Evolutionary conservation across 2,329 filamentous ascomycete species (phyloP).

Genomic region (Cordyceps farinosa): DNA sequence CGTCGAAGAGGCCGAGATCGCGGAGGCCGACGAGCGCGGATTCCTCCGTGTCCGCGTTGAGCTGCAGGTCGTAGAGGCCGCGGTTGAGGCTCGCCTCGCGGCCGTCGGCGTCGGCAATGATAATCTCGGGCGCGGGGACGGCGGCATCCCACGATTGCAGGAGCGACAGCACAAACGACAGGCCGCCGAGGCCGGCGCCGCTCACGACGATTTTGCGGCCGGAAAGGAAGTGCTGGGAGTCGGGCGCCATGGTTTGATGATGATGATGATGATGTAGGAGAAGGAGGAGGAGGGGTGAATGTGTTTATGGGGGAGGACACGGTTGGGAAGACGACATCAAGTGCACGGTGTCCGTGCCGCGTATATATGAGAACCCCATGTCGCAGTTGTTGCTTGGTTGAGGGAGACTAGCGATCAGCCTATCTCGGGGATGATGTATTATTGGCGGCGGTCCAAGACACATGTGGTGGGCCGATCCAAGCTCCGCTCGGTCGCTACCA

Average conservation of each 20-base stretch:
- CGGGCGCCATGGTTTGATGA: constrained; percentile 7
- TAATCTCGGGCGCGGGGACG: constrained; percentile 27
- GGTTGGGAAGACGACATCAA: background rate
- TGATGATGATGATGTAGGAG: background rate
- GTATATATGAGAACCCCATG: background rate
- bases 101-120: constrained; percentile 36
- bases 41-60: constrained; percentile 28
- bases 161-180: constrained; percentile 36
- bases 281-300: too few species aligned
- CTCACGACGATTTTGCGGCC: constrained; percentile 37
- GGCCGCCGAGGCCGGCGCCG: constrained; percentile 38
- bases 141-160: constrained; percentile 32
- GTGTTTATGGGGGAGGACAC: background rate
- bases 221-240: constrained; percentile 24
- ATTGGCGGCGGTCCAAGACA: background rate
- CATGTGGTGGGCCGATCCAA: background rate
- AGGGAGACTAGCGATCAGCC: background rate
- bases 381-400: background rate
- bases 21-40: constrained; percentile 32
- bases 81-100: constrained; percentile 24
- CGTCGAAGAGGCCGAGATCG: constrained; percentile 34
- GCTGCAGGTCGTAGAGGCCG: constrained; percentile 33
- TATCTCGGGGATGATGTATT: background rate
- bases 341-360: background rate
- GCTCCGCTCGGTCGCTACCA: background rate